Percentiles rank a stretch among this genome's conserved stretches.
These are phyloP conservation scores for Patellifolia procumbens DNA, from an alignment of 179 eudicot genomes.

Conservation along the genomic window DNA sequence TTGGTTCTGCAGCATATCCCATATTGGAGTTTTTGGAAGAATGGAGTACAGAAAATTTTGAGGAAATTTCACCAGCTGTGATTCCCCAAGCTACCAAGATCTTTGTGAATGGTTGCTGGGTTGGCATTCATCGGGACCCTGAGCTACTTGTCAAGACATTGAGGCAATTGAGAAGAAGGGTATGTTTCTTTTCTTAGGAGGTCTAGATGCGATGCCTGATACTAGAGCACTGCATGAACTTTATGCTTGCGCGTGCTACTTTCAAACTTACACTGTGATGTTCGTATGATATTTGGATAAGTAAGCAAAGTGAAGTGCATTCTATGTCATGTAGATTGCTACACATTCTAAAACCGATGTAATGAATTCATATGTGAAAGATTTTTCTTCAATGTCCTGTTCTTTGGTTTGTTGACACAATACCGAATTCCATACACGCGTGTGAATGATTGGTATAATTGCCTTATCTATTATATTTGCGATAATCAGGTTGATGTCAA, in stretches of 20 bases:
- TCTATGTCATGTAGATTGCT: not conserved
- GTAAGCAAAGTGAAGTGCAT: not conserved
- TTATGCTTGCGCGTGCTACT: slow-evolving; percentile 6
- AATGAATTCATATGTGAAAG: not conserved
- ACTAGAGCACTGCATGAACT: slow-evolving; percentile 1
- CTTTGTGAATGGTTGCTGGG: slow-evolving; percentile 98
- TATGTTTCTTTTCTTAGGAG: slow-evolving; percentile 33
- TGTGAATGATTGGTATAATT: not conserved
- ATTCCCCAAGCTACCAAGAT: slow-evolving; percentile 94
- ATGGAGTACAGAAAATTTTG: slow-evolving; percentile 98
- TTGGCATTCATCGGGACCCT: slow-evolving; percentile 97
- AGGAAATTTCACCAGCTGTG: slow-evolving; percentile 95
- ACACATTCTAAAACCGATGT: not conserved
- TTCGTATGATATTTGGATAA: not conserved
- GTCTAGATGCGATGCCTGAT: slow-evolving; percentile 4
- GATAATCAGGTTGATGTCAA: slow-evolving; percentile 80
- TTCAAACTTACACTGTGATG: not conserved
- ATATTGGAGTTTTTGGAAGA: slow-evolving; percentile 94
- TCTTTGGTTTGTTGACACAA: not conserved
- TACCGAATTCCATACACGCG: not conserved
- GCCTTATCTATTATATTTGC: slow-evolving; percentile 1
- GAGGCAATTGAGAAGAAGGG: slow-evolving; percentile 85
- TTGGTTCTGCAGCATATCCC: slow-evolving; percentile 97
- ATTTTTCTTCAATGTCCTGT: not conserved
- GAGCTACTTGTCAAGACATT: slow-evolving; percentile 86